Conservation (phyloP, 208 protist genomes). For the Endotrypanum monterogeii region DNA sequence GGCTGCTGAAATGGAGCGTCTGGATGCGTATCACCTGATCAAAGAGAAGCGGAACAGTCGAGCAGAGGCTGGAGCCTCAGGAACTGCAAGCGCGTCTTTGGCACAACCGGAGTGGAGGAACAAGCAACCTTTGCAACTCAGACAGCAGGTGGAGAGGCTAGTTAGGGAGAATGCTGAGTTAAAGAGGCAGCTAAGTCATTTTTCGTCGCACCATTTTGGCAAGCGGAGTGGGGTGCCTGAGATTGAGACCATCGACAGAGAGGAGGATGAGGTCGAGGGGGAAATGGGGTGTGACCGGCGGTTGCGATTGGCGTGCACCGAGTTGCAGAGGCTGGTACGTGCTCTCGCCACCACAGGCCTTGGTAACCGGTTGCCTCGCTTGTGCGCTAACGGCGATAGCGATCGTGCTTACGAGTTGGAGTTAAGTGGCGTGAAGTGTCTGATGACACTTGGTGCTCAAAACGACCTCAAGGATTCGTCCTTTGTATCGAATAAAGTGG, state of each 20-base stretch:
- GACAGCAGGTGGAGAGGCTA: conserved; percentile 15
- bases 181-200: background rate
- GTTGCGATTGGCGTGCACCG: conserved; percentile 1
- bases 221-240: background rate
- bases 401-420: conserved; percentile 17
- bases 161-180: conserved; percentile 8
- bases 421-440: conserved; percentile 2
- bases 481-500: too few species aligned
- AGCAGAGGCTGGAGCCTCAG: background rate
- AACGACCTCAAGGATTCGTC: background rate
- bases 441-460: background rate
- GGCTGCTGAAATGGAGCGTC: conserved; percentile 47
- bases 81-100: background rate
- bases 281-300: background rate
- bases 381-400: too few species aligned
- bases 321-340: conserved; percentile 20
- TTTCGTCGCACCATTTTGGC: too few species aligned
- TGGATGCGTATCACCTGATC: conserved; percentile 59
- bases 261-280: conserved; percentile 15
- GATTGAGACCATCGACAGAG: conserved; percentile 27
- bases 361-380: background rate
- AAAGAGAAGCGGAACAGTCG: conserved; percentile 31
- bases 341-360: conserved; percentile 3
- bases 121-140: conserved; percentile 3
- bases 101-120: background rate